phyloP scores from a whole-genome alignment of 345 rosid species.

The Lepidium africanum region DNA sequence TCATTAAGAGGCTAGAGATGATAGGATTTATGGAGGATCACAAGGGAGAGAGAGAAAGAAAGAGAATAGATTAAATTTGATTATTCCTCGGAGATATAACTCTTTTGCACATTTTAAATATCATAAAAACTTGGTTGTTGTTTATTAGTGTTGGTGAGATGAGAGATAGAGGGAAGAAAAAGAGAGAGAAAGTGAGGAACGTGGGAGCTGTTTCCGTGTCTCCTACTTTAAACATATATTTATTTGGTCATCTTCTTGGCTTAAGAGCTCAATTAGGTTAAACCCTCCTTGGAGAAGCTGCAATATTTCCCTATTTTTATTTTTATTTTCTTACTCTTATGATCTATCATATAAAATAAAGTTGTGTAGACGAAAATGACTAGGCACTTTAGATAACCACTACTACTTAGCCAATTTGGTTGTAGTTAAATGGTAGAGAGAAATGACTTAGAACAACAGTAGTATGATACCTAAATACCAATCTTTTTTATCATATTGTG shows the following conservation, averaged over 20 bases:
- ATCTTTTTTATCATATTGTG: too few relatives aligned
- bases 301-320: background rate
- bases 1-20: slow-evolving; percentile 17
- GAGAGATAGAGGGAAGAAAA: slow-evolving; percentile 1
- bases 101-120: slow-evolving; percentile 17
- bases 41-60: slow-evolving; percentile 36
- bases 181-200: slow-evolving; percentile 47
- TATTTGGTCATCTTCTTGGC: slow-evolving; percentile 55
- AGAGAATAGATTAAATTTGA: slow-evolving; percentile 23
- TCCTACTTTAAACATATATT: slow-evolving; percentile 48
- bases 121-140: slow-evolving; percentile 14
- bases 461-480: too few relatives aligned
- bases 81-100: slow-evolving; percentile 47
- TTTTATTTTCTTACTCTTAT: background rate
- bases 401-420: background rate
- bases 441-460: too few relatives aligned
- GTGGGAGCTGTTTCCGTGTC: slow-evolving; percentile 91
- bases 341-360: background rate
- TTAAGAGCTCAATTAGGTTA: slow-evolving; percentile 45
- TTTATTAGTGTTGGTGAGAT: slow-evolving; percentile 14
- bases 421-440: too few relatives aligned
- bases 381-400: background rate
- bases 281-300: slow-evolving; percentile 42
- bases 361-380: too few relatives aligned
- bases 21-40: slow-evolving; percentile 63